Conservation (phyloP, 306 rosid species). For the Castanopsis chinensis region DNA sequence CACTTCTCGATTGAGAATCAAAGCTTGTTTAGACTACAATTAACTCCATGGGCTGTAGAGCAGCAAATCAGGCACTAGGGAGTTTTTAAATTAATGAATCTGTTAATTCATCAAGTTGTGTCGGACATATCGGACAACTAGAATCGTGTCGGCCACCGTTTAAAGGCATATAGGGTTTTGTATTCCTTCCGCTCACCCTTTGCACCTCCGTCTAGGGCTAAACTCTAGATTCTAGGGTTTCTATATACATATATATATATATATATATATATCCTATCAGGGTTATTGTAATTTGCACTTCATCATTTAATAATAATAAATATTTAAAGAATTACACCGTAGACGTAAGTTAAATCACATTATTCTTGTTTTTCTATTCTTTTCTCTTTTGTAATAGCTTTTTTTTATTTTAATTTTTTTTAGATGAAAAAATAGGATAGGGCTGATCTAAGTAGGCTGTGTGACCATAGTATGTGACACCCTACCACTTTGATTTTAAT, state of each 20-base stretch:
- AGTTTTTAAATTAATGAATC: not conserved
- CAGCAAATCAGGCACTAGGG: not conserved
- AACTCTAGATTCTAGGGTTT: not conserved
- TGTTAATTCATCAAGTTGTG: constrained; percentile 13
- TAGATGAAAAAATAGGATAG: no score
- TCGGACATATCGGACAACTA: constrained; percentile 10
- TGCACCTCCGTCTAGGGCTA: not conserved
- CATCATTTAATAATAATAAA: no score
- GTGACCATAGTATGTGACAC: no score
- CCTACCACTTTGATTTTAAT: no score
- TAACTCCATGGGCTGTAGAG: not conserved
- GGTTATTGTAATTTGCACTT: no score
- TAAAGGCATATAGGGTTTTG: not conserved
- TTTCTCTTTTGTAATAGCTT: no score
- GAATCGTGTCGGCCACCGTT: constrained; percentile 37
- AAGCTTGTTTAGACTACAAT: not conserved
- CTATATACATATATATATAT: not conserved
- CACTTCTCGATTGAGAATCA: not conserved
- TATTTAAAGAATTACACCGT: no score
- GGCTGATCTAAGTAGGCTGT: no score
- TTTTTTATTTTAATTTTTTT: no score
- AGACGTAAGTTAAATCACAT: no score
- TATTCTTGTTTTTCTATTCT: no score
- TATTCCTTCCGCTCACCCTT: not conserved
- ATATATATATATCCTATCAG: not conserved